Conservation (phyloP, 1,284 basidiomycete species). For the Xanthoconium separans region DNA sequence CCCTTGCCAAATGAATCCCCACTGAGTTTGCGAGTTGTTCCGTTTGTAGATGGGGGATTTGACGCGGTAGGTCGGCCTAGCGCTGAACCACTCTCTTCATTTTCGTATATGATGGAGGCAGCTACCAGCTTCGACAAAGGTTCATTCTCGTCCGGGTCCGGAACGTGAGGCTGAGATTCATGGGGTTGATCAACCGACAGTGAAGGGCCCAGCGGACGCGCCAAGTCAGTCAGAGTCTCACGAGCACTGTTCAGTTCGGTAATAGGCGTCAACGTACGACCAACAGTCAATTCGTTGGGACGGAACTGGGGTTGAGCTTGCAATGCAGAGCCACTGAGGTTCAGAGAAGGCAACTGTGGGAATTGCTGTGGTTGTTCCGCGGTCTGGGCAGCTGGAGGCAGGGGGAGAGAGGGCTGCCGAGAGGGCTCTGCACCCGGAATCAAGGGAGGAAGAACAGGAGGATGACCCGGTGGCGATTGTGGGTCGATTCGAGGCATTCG, state of each 20-base stretch:
- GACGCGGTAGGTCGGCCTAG: constrained; percentile 11
- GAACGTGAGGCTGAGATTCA: constrained; percentile 7
- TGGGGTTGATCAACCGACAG: constrained; percentile 25
- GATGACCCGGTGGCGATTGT: constrained; percentile 21
- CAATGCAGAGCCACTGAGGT: constrained; percentile 34
- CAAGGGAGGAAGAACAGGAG: constrained; percentile 20
- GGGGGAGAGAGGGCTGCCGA: constrained; percentile 15
- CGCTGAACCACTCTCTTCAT: constrained; percentile 14
- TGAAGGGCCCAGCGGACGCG: constrained; percentile 18
- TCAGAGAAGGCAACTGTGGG: constrained; percentile 50
- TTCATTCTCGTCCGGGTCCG: constrained; percentile 29
- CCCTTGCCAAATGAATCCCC: constrained; percentile 29
- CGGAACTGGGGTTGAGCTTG: constrained; percentile 22
- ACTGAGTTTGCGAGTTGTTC: constrained; percentile 28
- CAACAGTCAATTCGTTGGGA: constrained; percentile 10
- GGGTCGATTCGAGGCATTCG: constrained; percentile 53
- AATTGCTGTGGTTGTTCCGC: constrained; percentile 21
- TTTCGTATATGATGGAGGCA: constrained; percentile 23
- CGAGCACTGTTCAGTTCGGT: constrained; percentile 41
- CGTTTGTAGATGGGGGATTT: constrained; percentile 25
- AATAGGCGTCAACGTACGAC: constrained; percentile 45
- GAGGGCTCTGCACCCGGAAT: constrained; percentile 19
- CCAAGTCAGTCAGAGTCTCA: constrained; percentile 25
- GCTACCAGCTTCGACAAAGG: constrained; percentile 19
- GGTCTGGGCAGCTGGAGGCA: constrained; percentile 7